Conservation (phyloP, 495 filamentous ascomycete genomes). For the Aspergillus olivimuriae region DNA sequence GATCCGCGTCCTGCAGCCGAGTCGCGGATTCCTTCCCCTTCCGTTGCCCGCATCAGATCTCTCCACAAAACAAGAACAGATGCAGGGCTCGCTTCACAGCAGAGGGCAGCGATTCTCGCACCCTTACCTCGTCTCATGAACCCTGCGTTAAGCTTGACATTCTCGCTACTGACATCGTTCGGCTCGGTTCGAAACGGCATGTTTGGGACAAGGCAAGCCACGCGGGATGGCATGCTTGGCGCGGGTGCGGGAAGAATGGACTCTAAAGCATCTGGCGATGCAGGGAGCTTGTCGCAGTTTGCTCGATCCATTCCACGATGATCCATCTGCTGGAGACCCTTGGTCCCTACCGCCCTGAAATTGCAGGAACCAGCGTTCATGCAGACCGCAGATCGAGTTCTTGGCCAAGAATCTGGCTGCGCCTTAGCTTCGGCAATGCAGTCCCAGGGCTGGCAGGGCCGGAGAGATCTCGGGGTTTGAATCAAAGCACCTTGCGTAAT, state of each 20-base stretch:
- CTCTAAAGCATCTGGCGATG: too few relatives aligned
- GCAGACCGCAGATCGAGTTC: too few relatives aligned
- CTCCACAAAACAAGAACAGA: not conserved
- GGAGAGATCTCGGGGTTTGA: slow-evolving; percentile 21
- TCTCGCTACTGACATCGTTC: slow-evolving; percentile 10
- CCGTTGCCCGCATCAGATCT: slow-evolving; percentile 2
- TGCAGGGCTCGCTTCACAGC: not conserved
- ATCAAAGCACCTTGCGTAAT: slow-evolving; percentile 32
- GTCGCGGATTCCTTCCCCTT: slow-evolving; percentile 7
- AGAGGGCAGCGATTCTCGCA: not conserved
- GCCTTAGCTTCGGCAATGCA: too few relatives aligned
- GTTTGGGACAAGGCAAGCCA: slow-evolving; percentile 4
- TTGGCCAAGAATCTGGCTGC: too few relatives aligned
- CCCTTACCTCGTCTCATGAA: not conserved
- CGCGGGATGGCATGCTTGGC: slow-evolving; percentile 9
- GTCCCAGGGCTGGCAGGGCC: slow-evolving; percentile 31
- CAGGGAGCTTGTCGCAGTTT: too few relatives aligned
- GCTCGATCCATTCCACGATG: too few relatives aligned
- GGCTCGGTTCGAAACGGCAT: slow-evolving; percentile 14
- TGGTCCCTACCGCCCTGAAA: too few relatives aligned
- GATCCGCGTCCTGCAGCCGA: slow-evolving; percentile 7
- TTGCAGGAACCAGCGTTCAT: too few relatives aligned
- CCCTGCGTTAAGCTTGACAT: slow-evolving; percentile 1
- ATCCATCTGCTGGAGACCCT: too few relatives aligned
- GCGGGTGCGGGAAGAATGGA: not conserved